phyloP scores from a whole-genome alignment of 176 grass and related monocot species.

The Aegilops longissima region DNA sequence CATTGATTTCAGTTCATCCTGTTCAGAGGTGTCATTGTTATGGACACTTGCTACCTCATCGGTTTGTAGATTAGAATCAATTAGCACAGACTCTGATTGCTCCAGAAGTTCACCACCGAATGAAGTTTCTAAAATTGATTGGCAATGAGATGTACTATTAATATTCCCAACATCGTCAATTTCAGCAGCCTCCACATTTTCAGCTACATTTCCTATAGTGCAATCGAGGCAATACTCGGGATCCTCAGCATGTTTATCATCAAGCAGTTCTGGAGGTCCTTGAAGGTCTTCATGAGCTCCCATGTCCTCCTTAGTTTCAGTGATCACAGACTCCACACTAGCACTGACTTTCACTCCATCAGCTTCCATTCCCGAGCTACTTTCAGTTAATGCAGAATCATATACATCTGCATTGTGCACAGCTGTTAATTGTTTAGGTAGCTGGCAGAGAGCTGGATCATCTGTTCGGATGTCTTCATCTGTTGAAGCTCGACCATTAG shows the following conservation, averaged over 20 bases:
- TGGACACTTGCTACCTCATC: slow-evolving; percentile 17
- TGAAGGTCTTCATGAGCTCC: slow-evolving; percentile 20
- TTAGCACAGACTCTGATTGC: slow-evolving; percentile 23
- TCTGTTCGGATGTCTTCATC: slow-evolving; percentile 16
- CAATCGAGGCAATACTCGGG: slow-evolving; percentile 11
- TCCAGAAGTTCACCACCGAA: slow-evolving; percentile 23
- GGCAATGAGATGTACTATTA: slow-evolving; percentile 21
- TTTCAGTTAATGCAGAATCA: slow-evolving; percentile 17
- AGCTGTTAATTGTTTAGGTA: slow-evolving; percentile 14
- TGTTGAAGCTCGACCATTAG: background rate
- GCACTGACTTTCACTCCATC: background rate
- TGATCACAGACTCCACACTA: slow-evolving; percentile 8
- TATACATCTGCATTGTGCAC: slow-evolving; percentile 13
- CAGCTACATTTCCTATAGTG: slow-evolving; percentile 19
- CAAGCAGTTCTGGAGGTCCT: slow-evolving; percentile 10
- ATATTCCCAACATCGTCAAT: slow-evolving; percentile 12
- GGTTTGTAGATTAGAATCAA: slow-evolving; percentile 26
- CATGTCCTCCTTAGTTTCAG: slow-evolving; percentile 25
- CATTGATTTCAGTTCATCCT: slow-evolving; percentile 28
- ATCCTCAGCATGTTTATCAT: slow-evolving; percentile 20
- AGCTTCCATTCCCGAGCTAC: slow-evolving; percentile 21
- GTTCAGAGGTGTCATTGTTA: slow-evolving; percentile 27
- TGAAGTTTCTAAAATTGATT: slow-evolving; percentile 42
- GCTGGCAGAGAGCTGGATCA: slow-evolving; percentile 23
- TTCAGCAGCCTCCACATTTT: slow-evolving; percentile 10